A percentile compares a stretch with the other conserved stretches of the same genome.
Conservation (phyloP, 768 basidiomycete genomes). For the Stropharia rugosoannulata region DNA sequence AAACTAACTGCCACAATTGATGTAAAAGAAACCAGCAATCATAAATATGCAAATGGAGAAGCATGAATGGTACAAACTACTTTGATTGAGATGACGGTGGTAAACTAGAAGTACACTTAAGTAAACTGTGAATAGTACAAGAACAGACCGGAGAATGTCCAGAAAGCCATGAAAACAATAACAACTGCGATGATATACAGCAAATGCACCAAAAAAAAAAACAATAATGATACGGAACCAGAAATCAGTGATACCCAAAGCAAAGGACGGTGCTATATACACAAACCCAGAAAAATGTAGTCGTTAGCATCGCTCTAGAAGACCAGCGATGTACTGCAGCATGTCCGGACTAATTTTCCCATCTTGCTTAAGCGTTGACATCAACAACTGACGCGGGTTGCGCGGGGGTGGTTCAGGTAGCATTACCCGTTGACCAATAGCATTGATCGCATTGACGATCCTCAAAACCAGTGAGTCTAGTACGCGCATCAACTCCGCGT, state of each 20-base stretch:
- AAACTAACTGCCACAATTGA: too few species aligned
- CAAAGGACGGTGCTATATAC: too few species aligned
- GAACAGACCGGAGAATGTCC: too few species aligned
- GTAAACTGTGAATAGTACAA: too few species aligned
- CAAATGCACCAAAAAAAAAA: not conserved
- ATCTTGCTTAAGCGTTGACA: not conserved
- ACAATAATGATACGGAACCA: not conserved
- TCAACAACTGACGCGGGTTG: not conserved
- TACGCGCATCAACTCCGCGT: constrained; percentile 67
- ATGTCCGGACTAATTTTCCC: not conserved
- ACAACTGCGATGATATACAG: not conserved
- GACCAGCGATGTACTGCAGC: not conserved
- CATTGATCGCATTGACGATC: not conserved
- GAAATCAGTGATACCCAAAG: too few species aligned
- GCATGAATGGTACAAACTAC: too few species aligned
- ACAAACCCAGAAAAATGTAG: too few species aligned
- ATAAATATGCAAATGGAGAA: too few species aligned
- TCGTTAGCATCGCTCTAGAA: not conserved
- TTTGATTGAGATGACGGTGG: too few species aligned
- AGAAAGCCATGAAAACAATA: too few species aligned
- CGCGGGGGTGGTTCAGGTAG: not conserved
- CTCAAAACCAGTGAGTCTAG: constrained; percentile 42
- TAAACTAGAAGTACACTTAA: too few species aligned
- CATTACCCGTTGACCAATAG: not conserved
- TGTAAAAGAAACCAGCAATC: too few species aligned